phyloP scores from a whole-genome alignment of 441 rosid species.

The Euphorbia celastroides region DNA sequence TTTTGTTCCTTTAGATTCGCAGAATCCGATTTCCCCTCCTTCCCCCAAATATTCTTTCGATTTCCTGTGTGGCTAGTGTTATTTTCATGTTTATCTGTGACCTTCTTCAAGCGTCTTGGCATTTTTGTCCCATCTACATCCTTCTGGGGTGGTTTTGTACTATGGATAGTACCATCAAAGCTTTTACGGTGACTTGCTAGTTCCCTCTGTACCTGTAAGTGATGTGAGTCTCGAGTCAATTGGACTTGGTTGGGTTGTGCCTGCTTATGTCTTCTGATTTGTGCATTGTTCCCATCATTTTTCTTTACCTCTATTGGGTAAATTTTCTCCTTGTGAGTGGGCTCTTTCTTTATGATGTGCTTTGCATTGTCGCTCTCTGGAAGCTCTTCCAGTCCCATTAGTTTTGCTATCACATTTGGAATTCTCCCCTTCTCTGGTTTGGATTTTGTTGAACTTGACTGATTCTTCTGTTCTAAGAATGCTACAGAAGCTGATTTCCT shows the following conservation, averaged over 20 bases:
- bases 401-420: conserved; percentile 80
- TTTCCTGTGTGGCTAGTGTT: conserved; percentile 21
- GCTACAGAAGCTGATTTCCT: conserved; percentile 27
- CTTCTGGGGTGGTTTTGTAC: conserved; percentile 28
- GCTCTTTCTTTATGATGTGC: conserved; percentile 19
- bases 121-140: conserved; percentile 27
- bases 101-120: conserved; percentile 22
- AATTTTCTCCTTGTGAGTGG: conserved; percentile 28
- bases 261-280: conserved; percentile 23
- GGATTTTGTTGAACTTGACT: conserved; percentile 26
- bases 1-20: conserved; percentile 28
- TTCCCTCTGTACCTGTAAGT: conserved; percentile 26
- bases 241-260: conserved; percentile 28
- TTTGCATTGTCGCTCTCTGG: conserved; percentile 46
- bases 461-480: conserved; percentile 34
- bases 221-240: conserved; percentile 21
- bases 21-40: conserved; percentile 30
- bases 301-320: background rate
- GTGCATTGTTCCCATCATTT: too few relatives aligned
- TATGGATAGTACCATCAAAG: conserved; percentile 28
- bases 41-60: conserved; percentile 28
- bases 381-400: conserved; percentile 79
- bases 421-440: conserved; percentile 67
- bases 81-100: conserved; percentile 27
- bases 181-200: conserved; percentile 17